Evolutionary conservation across 306 rosid genomes (phyloP).

Genomic region (Luffa acutangula): DNA sequence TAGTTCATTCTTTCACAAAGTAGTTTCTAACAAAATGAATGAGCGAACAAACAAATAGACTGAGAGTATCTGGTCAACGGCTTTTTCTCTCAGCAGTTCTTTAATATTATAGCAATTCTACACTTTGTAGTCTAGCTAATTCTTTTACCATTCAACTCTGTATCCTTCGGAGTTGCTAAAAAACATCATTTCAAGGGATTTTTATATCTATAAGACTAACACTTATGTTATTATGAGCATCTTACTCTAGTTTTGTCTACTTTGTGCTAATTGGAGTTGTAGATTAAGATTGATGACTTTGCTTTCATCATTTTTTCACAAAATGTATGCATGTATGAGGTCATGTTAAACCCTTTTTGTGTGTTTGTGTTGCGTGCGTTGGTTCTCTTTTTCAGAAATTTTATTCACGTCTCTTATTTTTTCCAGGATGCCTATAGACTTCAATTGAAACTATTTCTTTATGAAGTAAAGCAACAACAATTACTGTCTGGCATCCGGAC

Average conservation of each 20-base stretch:
- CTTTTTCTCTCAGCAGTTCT: background rate
- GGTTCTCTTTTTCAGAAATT: background rate
- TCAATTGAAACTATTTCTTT: slow-evolving; percentile 84
- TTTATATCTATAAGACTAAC: background rate
- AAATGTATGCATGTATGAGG: background rate
- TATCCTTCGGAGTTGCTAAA: background rate
- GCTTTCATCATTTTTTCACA: background rate
- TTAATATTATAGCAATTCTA: background rate
- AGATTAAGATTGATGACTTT: background rate
- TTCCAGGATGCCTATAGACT: slow-evolving; percentile 94
- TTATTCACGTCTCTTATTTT: slow-evolving; percentile 12
- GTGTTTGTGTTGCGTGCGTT: background rate
- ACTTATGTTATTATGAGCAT: background rate
- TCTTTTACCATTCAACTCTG: background rate
- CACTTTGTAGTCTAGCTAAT: background rate
- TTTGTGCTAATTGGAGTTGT: background rate
- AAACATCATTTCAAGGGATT: background rate
- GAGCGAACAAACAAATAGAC: background rate
- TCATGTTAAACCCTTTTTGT: background rate
- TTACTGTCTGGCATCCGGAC: slow-evolving; percentile 80
- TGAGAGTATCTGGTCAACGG: background rate
- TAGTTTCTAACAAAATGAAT: background rate
- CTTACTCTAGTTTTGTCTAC: background rate
- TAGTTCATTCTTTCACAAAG: background rate
- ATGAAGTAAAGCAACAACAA: slow-evolving; percentile 97